Evolutionary conservation across 345 rosid genomes (phyloP).

Genomic region (Salix udensis): DNA sequence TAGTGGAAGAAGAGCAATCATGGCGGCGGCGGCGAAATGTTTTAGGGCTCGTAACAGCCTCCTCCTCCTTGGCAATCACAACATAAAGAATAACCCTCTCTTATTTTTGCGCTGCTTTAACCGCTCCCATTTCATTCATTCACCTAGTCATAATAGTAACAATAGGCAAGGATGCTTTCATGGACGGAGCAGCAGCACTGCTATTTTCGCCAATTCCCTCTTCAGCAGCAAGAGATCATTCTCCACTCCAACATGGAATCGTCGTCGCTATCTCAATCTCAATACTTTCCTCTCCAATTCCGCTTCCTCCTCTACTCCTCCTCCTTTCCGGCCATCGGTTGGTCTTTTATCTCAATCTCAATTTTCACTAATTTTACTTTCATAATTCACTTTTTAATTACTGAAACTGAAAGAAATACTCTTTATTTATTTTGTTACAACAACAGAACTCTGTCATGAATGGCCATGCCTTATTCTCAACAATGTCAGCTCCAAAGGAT

Average conservation of each 20-base stretch:
- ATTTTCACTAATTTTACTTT: neutral
- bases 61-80: neutral
- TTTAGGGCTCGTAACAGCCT: neutral
- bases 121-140: neutral
- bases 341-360: neutral
- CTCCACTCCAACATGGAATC: neutral
- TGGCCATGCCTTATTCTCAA: slow-evolving; percentile 44
- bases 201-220: neutral
- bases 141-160: neutral
- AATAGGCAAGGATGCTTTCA: neutral
- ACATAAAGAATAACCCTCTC: neutral
- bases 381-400: neutral
- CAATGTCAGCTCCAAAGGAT: slow-evolving; percentile 21
- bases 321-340: slow-evolving; percentile 10
- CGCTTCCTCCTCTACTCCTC: neutral
- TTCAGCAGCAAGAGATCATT: neutral
- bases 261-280: neutral
- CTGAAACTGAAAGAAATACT: neutral
- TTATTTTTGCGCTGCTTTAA: neutral
- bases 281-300: neutral
- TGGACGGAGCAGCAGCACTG: neutral
- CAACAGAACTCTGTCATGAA: slow-evolving; percentile 34
- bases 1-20: too few relatives aligned
- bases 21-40: neutral
- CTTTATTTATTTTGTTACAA: neutral